Base-by-base conservation (phyloP, 2,329 filamentous ascomycete species). In the Westerdykella aurantiaca region DNA sequence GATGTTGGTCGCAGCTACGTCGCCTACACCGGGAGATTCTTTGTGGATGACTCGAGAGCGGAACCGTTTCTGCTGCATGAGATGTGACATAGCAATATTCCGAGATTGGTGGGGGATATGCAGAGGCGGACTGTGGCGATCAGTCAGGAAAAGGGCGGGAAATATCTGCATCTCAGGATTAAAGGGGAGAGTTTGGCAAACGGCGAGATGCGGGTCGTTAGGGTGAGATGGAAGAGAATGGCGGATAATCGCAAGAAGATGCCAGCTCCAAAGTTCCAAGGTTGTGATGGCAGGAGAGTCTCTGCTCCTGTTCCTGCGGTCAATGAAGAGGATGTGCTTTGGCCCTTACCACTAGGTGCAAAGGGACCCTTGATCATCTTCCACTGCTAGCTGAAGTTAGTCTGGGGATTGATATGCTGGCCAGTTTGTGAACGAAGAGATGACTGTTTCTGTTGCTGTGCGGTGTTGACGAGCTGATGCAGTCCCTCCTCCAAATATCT, bases 21-120 rank as follows among this genome's bases (percentile, higher is more conserved):
- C 21, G 50, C 44, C 9, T 52, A 52, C 34, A 34, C 45, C 1
- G 48, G 47, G 5, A 39, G 44, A 3, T 52, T 41, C 35, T 47
- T 37, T 34, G 25, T 50, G 12, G 23, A 31, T 2, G 49, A 50
- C 31, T 6, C 14, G 18, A 14, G 18, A 13, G 38, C 23, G n/a
- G 22, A 42, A 11, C 25, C 38, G 10, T 13, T 38, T 13, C 18
- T 47, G 17, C 14, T 41, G 29, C 45, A 47, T 34, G 41, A 47
- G 38, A 38, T 47, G 42, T 18, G 25, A 10, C 29, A 41, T 12
- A 38, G 34, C 17, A 47, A 37, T 35, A 11, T 44, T 5, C 38
- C 34, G 9, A 21, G 17, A 14, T 23, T 43, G 37, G 33, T 34
- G 34, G 45, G 38, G 7, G 29, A 41, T 23, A 39, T 41, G 37